Base-by-base conservation (phyloP, 768 basidiomycete genomes). In the Leccinum rimulosum region DNA sequence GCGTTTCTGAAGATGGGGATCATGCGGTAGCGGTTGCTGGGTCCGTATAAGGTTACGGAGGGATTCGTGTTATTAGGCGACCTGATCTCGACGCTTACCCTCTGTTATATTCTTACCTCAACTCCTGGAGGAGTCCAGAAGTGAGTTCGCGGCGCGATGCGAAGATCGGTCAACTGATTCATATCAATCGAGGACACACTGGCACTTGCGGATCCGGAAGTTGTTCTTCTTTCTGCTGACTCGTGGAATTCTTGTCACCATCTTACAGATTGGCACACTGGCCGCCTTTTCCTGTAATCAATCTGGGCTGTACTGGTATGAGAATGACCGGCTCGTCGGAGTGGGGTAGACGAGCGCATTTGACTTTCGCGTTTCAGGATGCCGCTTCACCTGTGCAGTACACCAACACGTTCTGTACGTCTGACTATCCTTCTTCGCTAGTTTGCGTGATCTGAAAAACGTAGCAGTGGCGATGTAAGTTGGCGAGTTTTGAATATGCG, bases 241-340 rank as follows among this genome's bases (percentile, higher is more conserved):
- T 36, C 59, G 61, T 7, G 65, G 65, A 22, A 31, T 63, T 55
- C 60, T 66, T 28, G 61, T 59, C 28, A 66, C 59, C 38, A 28
- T 60, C 31, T 28, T 59, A 17, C 64, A 63, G 49, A 55, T 63
- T 2, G 14, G n/a, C 19, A 43, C 10, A 2, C n/a, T 60, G 22
- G 40, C 43, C n/a, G n/a, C 33, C 28, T 56, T 58, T 33, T 30
- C 40, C n/a, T 25, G 48, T 28, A 38, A 52, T 11, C 40, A 48
- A 33, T 15, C 19, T 10, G 14, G 56, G 43, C 19, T 63, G 30
- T 52, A 66, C 53, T 62, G 58, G 65, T 59, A 62, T 35, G 47
- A 48, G 14, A 48, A 1, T 3, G 3, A 25, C 25, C 25, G 47
- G 25, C 6, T 43, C 4, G 43, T 7, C 25, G 14, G 12, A 25